Evolutionary conservation across 345 rosid species (phyloP), one percentile per base, ranked within the genome.

Genomic region (Eucalyptus marginata): DNA sequence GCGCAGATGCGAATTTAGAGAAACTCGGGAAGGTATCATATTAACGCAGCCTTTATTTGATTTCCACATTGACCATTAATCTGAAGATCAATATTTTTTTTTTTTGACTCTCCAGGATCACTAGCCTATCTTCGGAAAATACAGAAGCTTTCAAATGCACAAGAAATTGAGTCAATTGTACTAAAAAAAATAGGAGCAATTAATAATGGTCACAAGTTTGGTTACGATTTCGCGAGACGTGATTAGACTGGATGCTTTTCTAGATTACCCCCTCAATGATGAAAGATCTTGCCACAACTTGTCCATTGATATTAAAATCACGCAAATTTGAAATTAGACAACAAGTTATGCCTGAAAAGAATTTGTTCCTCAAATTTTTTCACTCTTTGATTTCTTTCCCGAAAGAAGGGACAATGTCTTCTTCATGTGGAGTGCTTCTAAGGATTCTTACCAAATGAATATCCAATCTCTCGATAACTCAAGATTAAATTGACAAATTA

Each of bases 151-250:
- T 71, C 46, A 33, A 71, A 33, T 3, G 25, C 25, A 71, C 44
- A 18, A 33, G 25, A 71, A 36, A 71, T 33, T 10, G 7, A 33
- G 46, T 33, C 44, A 6, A 71, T 33, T 18, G 80, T 25, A 68
- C 2, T 40, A 20, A 36, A 71, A 18, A 20, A 36, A 33, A 25
- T 10, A 18, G 44, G 44, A 33, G 81, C 81, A 33, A 71, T 33
- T 33, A 43, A 33, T 33, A 43, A 33, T 7, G 81, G 24, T 33
- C 44, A 0, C 11, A 9, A 68, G 44, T 68, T 17, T 18, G 44
- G 81, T 33, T 68, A 33, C 7, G 0, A 36, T 33, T 13, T n/a
- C 3, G 1, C 1, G 24, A 0, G 24, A 33, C 13, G 13, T 68
- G 25, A 33, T 71, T 33, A 33, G 24, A 33, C 25, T 33, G 1